Base-by-base conservation (phyloP, 73 alveolate genomes). In the Paramecium pentaurelia region DNA sequence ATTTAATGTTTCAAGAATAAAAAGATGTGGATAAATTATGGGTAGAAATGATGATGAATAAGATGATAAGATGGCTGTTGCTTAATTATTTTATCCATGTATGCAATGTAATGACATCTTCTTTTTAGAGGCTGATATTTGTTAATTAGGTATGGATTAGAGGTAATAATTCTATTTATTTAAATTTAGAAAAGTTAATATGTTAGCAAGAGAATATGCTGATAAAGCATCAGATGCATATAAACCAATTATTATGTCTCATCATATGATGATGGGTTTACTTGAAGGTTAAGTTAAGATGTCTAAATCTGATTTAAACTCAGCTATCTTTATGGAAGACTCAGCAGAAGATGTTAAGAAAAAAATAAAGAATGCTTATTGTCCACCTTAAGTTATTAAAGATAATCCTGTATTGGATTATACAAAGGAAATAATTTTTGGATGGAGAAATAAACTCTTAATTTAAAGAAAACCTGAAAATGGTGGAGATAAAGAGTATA, bases 321-420 rank as follows among this genome's bases (percentile, higher is more conserved):
- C 99, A 18, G 99, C 99, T n/a, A 98, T 99, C 88, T 99, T 99
- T 95, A 98, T 99, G 99, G 99, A 99, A 93, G 99, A 99, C 93
- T 58, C 98, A 14, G 98, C 95, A 27, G 98, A 98, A 86, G 99
- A 98, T 77, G 99, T 99, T 47, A 87, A 94, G 16, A 92, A 98
- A 71, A 99, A 99, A 96, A 98, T 99, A 88, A 97, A 96, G 64
- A 95, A 96, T 77, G 99, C 99, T 42, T 98, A 86, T 93, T 99
- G 99, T 92, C 99, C 98, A 10, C 98, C 96, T 42, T 86, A 93
- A 86, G 80, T 89, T 8, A 90, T 20, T 22, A 18, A 54, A 14
- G 97, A 93, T 32, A 98, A 98, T 95, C 99, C 99, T 28, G 94
- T 98, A 77, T 77, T 98, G 86, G 98, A 98, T 91, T 97, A 96